phyloP scores from a whole-genome alignment of 2,329 filamentous ascomycete species.

The Penicillium freii region DNA sequence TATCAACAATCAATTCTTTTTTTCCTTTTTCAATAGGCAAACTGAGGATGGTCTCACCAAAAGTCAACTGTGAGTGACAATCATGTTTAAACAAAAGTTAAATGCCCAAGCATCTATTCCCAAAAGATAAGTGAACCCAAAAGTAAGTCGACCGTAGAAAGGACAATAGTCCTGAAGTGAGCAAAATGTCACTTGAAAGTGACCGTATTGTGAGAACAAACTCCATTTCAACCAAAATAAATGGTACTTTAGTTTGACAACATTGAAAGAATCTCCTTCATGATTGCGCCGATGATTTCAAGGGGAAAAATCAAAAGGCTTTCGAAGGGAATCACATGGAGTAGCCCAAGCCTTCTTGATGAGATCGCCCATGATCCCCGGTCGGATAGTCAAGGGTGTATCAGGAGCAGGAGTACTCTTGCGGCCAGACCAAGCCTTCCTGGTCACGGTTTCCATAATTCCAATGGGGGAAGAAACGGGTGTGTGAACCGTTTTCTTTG shows the following conservation, averaged over 20 bases:
- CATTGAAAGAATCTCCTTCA: not conserved
- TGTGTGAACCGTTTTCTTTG: too few species aligned
- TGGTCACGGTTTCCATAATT: not conserved
- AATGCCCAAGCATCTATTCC: not conserved
- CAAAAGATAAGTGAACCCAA: not conserved
- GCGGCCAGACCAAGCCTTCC: not conserved
- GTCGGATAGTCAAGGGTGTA: not conserved
- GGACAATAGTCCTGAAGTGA: not conserved
- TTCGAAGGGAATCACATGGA: not conserved
- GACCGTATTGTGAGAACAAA: not conserved
- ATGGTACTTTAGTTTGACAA: not conserved
- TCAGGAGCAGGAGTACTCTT: too few species aligned
- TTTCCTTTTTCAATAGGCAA: not conserved
- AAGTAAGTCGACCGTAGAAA: not conserved
- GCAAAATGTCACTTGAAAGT: not conserved
- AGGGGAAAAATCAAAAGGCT: not conserved
- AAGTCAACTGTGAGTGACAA: not conserved
- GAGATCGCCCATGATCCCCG: not conserved
- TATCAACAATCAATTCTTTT: not conserved
- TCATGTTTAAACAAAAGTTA: not conserved
- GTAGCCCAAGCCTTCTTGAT: not conserved
- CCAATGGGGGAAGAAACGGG: not conserved
- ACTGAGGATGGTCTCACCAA: not conserved
- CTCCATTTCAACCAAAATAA: not conserved
- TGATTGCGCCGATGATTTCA: not conserved